A percentile compares a stretch with the other conserved stretches of the same genome.
These are phyloP conservation scores for Elymus sibiricus DNA, from an alignment of 176 grass and related monocot species.

Conservation along the genomic window DNA sequence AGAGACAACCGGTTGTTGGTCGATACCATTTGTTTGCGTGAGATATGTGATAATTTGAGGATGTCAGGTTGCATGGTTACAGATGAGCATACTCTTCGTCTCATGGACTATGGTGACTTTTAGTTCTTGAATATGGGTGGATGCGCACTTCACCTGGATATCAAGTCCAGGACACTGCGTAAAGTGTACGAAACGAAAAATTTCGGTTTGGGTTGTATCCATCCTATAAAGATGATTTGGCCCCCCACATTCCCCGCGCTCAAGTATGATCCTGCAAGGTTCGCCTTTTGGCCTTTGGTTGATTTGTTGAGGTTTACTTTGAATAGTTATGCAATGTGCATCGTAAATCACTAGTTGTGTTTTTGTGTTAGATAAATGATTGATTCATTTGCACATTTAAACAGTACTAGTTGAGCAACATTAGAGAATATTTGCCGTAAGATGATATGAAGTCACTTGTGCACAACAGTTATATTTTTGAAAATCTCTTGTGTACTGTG, in stretches of 20 bases:
- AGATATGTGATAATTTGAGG: neutral
- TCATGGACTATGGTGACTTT: neutral
- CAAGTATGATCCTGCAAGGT: neutral
- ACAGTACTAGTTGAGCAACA: too few relatives aligned
- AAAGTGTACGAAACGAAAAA: neutral
- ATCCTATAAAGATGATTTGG: neutral
- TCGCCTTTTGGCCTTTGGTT: neutral
- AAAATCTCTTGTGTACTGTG: too few relatives aligned
- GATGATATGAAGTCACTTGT: too few relatives aligned
- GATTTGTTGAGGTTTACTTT: neutral
- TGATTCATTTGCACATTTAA: too few relatives aligned
- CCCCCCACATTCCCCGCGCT: neutral
- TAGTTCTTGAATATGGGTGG: neutral
- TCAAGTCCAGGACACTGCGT: neutral
- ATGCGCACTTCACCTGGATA: neutral
- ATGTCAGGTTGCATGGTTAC: too few relatives aligned
- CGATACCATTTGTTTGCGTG: neutral
- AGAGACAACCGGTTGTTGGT: neutral
- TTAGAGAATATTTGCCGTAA: too few relatives aligned
- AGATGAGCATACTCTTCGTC: too few relatives aligned
- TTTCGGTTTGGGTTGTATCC: neutral
- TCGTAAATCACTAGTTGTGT: too few relatives aligned
- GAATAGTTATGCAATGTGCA: too few relatives aligned
- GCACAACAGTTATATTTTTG: too few relatives aligned
- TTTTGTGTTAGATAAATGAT: too few relatives aligned